Evolutionary conservation across 1,284 basidiomycete genomes (phyloP), one percentile per base, ranked within the genome.

Genomic region (Puccinia polysora): DNA sequence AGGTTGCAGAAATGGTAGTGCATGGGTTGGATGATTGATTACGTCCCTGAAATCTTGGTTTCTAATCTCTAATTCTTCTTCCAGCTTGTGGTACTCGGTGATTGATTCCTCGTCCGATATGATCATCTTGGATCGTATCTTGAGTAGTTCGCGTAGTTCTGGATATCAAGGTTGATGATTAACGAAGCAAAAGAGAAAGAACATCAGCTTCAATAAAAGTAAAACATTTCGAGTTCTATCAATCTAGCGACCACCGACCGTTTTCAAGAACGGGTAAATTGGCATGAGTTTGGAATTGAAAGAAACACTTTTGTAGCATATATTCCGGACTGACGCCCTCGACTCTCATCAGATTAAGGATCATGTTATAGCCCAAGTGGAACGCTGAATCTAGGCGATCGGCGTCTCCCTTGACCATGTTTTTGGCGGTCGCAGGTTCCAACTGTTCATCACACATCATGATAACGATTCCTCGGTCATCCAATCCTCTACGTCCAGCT

Each of bases 391-490:
- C 93, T 74, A 99, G 83, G 47, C 95, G 85, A 81, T 98, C 96
- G 5, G 96, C 94, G 82, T 97, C 90, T 63, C 96, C 96, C 81
- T 97, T 97, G 80, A 98, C 90, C 96, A 99, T 98, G 69, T 85
- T 86, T 83, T 97, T 98, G 56, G 96, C 95, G 0, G 88, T 86
- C 2, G 86, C 81, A 0, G 96, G 94, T 78, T 98, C 96, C 63
- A 99, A 84, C 82, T 96, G 97, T 82, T 97, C 93, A 81, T 98
- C 95, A 79, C 90, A 91, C 96, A 99, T 98, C 92, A 99, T 92
- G 78, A 99, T 97, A 75, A 99, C 96, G 70, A 99, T 93, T 75
- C 96, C 96, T n/a, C 96, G 87, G 76, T 97, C 95, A 80, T 99
- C 96, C 72, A 98, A 83, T 55, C 96, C 96, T 82, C 96, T 88